Evolutionary conservation across 2,329 filamentous ascomycete species (phyloP).

Genomic region (Orbilia javanica): DNA sequence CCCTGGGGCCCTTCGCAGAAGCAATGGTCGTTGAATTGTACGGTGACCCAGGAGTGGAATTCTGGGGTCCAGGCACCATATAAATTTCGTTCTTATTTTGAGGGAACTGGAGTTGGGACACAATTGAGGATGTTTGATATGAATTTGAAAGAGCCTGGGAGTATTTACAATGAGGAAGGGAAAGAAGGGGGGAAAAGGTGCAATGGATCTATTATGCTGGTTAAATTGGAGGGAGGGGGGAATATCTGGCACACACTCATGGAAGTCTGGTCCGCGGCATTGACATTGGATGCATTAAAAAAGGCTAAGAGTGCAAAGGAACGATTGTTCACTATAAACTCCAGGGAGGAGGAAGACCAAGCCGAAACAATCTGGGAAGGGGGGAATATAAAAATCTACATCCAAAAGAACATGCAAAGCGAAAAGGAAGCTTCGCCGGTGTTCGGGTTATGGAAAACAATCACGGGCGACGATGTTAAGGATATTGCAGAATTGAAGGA

Average conservation of each 20-base stretch:
- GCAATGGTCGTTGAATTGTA: constrained; percentile 24
- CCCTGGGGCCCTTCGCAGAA: neutral
- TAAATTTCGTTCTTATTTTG: constrained; percentile 60
- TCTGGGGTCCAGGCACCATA: constrained; percentile 57
- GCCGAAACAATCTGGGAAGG: constrained; percentile 37
- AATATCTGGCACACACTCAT: constrained; percentile 63
- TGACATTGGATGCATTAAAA: constrained; percentile 61
- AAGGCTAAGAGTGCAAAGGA: constrained; percentile 58
- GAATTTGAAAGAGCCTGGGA: neutral
- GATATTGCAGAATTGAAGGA: constrained; percentile 58
- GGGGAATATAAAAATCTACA: constrained; percentile 19
- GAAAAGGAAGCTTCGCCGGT: constrained; percentile 55
- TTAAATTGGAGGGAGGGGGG: constrained; percentile 61
- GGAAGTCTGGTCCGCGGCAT: constrained; percentile 62
- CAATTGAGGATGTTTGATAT: constrained; percentile 49
- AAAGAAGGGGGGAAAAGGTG: constrained; percentile 1
- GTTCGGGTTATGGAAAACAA: constrained; percentile 61
- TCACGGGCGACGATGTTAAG: constrained; percentile 60
- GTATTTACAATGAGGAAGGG: neutral
- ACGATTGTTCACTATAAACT: constrained; percentile 40
- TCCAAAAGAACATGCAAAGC: constrained; percentile 30
- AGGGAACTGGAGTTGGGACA: constrained; percentile 60
- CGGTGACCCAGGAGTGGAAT: constrained; percentile 4
- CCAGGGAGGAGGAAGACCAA: neutral
- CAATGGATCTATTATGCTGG: constrained; percentile 61